Percentiles rank a stretch among this genome's conserved stretches.
Conservation (phyloP, 2,329 filamentous ascomycete species). For the Colletotrichum coccodes region DNA sequence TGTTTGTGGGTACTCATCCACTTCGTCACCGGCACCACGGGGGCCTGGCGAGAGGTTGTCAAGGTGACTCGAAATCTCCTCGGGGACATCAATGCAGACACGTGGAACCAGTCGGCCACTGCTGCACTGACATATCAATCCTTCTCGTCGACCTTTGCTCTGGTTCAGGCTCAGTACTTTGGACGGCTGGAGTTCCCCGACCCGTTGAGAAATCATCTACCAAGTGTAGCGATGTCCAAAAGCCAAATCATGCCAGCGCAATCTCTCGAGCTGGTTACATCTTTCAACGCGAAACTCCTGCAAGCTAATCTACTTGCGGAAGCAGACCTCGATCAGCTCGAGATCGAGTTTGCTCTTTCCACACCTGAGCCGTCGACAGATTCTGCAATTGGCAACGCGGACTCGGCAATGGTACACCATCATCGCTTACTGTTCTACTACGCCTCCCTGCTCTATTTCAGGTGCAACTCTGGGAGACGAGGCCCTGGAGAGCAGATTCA, state of each 20-base stretch:
- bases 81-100: not conserved
- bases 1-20: conserved; percentile 15
- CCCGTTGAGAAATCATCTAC: not conserved
- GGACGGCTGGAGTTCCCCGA: not conserved
- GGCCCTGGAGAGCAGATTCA: not conserved
- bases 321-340: not conserved
- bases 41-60: conserved; percentile 18
- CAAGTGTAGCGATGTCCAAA: not conserved
- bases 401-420: not conserved
- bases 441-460: conserved; percentile 14
- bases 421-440: conserved; percentile 14
- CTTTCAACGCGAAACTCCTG: not conserved
- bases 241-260: not conserved
- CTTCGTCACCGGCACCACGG: conserved; percentile 16
- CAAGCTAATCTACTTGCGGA: not conserved
- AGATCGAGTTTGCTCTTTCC: not conserved
- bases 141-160: not conserved
- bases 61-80: conserved; percentile 11
- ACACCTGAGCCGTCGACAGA: not conserved
- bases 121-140: not conserved
- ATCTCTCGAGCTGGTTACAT: not conserved
- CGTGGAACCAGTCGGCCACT: not conserved
- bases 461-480: conserved; percentile 9
- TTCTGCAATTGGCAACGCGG: not conserved
- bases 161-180: not conserved